A percentile compares a stretch with the other conserved stretches of the same genome.
These are phyloP conservation scores for Backusella macrospora DNA, from an alignment of 192 early-diverging fungal species.

Conservation along the genomic window DNA sequence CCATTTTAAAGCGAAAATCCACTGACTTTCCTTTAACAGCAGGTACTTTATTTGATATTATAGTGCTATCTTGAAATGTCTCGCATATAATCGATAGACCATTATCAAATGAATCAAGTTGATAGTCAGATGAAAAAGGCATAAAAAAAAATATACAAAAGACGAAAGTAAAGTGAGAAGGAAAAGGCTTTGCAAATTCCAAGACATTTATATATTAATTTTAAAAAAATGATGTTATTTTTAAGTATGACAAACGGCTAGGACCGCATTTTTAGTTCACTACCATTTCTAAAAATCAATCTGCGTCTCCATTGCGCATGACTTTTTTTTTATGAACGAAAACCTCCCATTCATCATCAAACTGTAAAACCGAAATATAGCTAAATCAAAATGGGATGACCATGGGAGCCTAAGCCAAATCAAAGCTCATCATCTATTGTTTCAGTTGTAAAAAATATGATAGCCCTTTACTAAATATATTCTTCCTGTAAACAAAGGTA, in stretches of 20 bases:
- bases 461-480: not conserved
- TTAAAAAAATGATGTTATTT: constrained; percentile 4
- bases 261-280: not conserved
- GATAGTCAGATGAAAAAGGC: not conserved
- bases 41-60: not conserved
- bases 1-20: constrained; percentile 1
- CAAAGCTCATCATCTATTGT: not conserved
- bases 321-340: constrained; percentile 7
- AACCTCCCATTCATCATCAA: not conserved
- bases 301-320: not conserved
- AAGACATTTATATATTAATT: not conserved
- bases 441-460: constrained; percentile 13
- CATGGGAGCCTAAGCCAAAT: not conserved
- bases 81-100: constrained; percentile 1
- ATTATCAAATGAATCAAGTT: not conserved
- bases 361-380: constrained; percentile 8
- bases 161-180: not conserved
- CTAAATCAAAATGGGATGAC: constrained; percentile 1
- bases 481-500: not conserved
- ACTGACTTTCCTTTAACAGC: not conserved
- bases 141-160: not conserved
- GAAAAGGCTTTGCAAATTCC: not conserved
- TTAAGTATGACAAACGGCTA: constrained; percentile 3
- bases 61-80: constrained; percentile 2
- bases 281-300: not conserved